Base-by-base conservation (phyloP, 2,329 filamentous ascomycete species). In the Ceratocystis ficicola region DNA sequence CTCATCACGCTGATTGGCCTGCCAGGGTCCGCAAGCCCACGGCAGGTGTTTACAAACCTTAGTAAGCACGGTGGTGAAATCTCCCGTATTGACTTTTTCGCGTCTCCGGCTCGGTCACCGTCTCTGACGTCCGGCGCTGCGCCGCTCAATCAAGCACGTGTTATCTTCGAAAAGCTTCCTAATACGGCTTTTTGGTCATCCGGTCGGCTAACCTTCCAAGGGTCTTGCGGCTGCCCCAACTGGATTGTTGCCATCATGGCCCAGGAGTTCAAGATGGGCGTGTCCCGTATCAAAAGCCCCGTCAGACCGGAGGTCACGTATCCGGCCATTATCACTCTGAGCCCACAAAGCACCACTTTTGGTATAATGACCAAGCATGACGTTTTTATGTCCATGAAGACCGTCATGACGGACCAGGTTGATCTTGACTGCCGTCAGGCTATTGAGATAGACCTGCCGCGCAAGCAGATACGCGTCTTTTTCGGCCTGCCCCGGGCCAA, bases 331-430 rank as follows among this genome's bases (percentile, higher is more conserved):
- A 25, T 67, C n/a, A 12, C 44, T 2, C 30, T 67, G 1, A 20
- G 25, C 12, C 66, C 64, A 15, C 25, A 48, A 22, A 28, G 20
- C 22, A 44, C 57, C 15, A 65, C 59, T 0, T 63, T 67, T 36
- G 66, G 63, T 15, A 50, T 67, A 2, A 63, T 67, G 63, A 65
- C 57, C 12, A 20, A 55, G 1, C 28, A 32, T 10, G n/a, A 44
- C 10, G 32, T 52, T 2, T 52, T 67, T 36, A 67, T 67, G 66
- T 20, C 55, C n/a, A 67, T 67, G 66, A 44, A 32, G 10, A 59
- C 32, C 4, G 17, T 67, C 20, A 36, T 20, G 5, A 57, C 63
- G 7, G 66, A 67, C 20, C 32, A 60, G 1, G 41, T 57, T 5
- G 66, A 67, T 55, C n/a, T 62, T 12, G 41, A 65, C 25, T 60